phyloP scores from a whole-genome alignment of 176 grass and related monocot species.

The Cenchrus purpureus region DNA sequence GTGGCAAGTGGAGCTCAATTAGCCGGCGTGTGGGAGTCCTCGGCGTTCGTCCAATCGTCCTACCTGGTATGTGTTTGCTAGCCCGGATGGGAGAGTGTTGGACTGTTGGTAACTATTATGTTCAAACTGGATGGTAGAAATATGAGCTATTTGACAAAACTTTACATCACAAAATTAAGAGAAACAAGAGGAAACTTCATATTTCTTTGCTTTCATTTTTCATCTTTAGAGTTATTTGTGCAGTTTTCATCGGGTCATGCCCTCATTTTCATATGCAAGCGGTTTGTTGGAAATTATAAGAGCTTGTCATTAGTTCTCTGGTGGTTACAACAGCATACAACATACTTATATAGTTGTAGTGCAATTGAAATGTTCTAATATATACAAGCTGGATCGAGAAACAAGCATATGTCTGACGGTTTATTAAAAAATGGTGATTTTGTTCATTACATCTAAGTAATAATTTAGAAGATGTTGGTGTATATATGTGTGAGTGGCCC shows the following conservation, averaged over 20 bases:
- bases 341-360: too few relatives aligned
- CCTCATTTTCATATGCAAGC: background rate
- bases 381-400: too few relatives aligned
- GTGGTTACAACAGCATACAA: too few relatives aligned
- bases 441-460: background rate
- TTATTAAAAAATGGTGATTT: background rate
- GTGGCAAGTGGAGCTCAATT: background rate
- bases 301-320: background rate
- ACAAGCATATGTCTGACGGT: background rate
- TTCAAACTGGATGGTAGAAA: background rate
- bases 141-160: background rate
- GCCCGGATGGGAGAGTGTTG: too few relatives aligned
- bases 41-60: background rate
- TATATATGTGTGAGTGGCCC: too few relatives aligned
- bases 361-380: too few relatives aligned
- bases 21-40: background rate
- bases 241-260: background rate
- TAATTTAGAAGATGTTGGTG: background rate
- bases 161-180: background rate
- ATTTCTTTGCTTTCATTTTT: background rate
- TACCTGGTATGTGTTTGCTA: background rate
- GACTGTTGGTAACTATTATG: background rate
- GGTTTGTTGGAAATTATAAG: background rate
- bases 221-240: background rate
- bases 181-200: background rate